These are phyloP conservation scores for Metschnikowia henanensis DNA, from an alignment of 805 yeast genomes.

Conservation along the genomic window DNA sequence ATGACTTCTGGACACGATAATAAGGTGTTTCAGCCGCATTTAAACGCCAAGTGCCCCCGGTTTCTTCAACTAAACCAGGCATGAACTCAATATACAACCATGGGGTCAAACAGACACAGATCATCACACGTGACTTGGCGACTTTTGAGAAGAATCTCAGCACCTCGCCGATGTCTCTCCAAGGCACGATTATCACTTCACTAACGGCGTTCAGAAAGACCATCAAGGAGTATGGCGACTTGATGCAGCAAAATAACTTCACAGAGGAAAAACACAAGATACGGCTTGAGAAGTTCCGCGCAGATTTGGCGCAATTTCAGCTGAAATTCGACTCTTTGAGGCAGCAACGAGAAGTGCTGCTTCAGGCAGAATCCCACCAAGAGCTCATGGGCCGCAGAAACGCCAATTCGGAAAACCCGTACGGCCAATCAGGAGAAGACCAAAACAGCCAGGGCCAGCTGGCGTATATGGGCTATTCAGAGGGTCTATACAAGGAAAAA, in stretches of 20 bases:
- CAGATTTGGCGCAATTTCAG: conserved; percentile 46
- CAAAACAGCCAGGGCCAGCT: conserved; percentile 15
- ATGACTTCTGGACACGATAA: neutral
- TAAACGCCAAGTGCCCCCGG: neutral
- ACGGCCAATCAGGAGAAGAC: conserved; percentile 26
- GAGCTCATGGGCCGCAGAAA: conserved; percentile 57
- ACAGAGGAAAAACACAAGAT: conserved; percentile 50
- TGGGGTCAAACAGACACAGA: conserved; percentile 81
- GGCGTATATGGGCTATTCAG: conserved; percentile 42
- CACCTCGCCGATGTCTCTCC: conserved; percentile 72
- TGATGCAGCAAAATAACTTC: conserved; percentile 58
- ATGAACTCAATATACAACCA: conserved; percentile 87
- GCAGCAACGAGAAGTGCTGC: conserved; percentile 51
- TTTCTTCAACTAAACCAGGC: neutral
- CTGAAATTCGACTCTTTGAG: conserved; percentile 55
- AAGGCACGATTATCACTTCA: conserved; percentile 79
- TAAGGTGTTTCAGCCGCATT: neutral
- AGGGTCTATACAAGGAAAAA: conserved; percentile 71
- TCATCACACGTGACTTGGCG: conserved; percentile 66
- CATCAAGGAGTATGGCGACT: conserved; percentile 61
- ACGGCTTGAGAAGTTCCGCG: conserved; percentile 58
- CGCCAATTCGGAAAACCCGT: conserved; percentile 50
- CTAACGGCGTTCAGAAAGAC: conserved; percentile 75
- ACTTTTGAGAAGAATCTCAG: conserved; percentile 64
- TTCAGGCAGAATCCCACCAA: conserved; percentile 47